Evolutionary conservation across 768 basidiomycete genomes (phyloP), one percentile per base, ranked within the genome.

Genomic region (Hemileccinum rubropunctum): DNA sequence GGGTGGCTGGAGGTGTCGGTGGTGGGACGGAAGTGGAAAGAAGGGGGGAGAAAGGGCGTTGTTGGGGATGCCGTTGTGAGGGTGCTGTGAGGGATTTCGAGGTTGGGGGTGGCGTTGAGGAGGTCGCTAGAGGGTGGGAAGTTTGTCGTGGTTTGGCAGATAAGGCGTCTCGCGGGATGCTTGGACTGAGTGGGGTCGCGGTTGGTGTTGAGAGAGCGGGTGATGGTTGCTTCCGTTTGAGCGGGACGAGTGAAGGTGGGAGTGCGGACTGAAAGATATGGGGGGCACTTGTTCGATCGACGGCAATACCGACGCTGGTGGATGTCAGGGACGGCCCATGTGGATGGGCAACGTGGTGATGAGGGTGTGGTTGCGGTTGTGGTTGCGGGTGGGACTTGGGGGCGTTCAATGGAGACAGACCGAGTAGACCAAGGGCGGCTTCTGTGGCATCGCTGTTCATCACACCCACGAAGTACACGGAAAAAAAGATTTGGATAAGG

Each of bases 371-470:
- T 54, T 62, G 60, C 1, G 54, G 60, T 53, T 62, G 60, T 1
- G 54, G 63, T 28, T 64, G 58, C 13, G 54, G 58, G 53, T 64
- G 56, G 38, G 63, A 58, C 43, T 48, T 63, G 56, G 56, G 63
- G 43, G 71, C 60, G 50, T 67, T 67, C 48, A 65, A 61, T 42
- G 71, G 67, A 37, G 72, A 76, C 42, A 81, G 76, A 60, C 76
- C 74, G 52, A 82, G 74, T 23, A 82, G 70, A 63, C 79, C 80
- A 50, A 82, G 76, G 35, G 78, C 78, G 48, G 80, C 80, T 66
- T 82, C 80, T 60, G 75, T 73, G 58, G 77, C 79, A 78, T 81
- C 81, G 70, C 66, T 75, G 63, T 70, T 71, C 75, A 76, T 77
- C 64, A 65, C 59, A 57, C 53, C 49, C 35, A 30, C 42, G 17